Evolutionary conservation across 2,329 filamentous ascomycete genomes (phyloP).

Genomic region (Penicillium nordicum): DNA sequence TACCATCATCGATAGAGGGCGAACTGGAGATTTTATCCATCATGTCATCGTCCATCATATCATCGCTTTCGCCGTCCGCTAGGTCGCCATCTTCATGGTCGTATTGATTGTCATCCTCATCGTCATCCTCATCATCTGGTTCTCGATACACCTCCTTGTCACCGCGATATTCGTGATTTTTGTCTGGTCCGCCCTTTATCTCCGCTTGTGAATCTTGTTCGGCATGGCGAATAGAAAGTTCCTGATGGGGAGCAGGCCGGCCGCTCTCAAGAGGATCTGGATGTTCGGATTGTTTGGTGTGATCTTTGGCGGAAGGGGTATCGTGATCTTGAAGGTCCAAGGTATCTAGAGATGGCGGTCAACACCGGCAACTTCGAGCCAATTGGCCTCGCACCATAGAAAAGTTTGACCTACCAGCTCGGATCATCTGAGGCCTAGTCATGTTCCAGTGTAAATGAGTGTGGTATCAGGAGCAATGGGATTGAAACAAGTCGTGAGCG

Average conservation of each 20-base stretch:
- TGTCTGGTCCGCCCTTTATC: conserved; percentile 62
- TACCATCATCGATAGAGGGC: conserved; percentile 97
- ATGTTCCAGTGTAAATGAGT: conserved; percentile 27
- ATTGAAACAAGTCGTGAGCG: conserved; percentile 11
- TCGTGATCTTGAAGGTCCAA: conserved; percentile 87
- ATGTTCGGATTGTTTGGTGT: conserved; percentile 57
- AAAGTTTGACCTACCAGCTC: conserved; percentile 41
- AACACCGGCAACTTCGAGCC: conserved; percentile 3
- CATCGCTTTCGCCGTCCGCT: conserved; percentile 63
- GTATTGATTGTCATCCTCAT: conserved; percentile 22
- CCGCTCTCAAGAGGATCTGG: conserved; percentile 52
- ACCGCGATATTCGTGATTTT: conserved; percentile 44
- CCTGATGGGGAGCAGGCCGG: conserved; percentile 74
- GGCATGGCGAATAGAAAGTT: conserved; percentile 76
- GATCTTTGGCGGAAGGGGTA: conserved; percentile 79
- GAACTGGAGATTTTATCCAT: conserved; percentile 99
- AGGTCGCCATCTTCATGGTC: conserved; percentile 48
- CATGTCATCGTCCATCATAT: conserved; percentile 84
- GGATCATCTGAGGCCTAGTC: conserved; percentile 45
- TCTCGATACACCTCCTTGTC: conserved; percentile 36
- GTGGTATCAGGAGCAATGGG: conserved; percentile 11
- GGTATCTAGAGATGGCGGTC: conserved; percentile 62
- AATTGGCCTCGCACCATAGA: background rate
- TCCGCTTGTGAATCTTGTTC: conserved; percentile 73
- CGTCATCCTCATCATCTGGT: conserved; percentile 26